A percentile compares a stretch with the other conserved stretches of the same genome.
phyloP scores from a whole-genome alignment of 1,284 basidiomycete species.

The Heterobasidion annosum region DNA sequence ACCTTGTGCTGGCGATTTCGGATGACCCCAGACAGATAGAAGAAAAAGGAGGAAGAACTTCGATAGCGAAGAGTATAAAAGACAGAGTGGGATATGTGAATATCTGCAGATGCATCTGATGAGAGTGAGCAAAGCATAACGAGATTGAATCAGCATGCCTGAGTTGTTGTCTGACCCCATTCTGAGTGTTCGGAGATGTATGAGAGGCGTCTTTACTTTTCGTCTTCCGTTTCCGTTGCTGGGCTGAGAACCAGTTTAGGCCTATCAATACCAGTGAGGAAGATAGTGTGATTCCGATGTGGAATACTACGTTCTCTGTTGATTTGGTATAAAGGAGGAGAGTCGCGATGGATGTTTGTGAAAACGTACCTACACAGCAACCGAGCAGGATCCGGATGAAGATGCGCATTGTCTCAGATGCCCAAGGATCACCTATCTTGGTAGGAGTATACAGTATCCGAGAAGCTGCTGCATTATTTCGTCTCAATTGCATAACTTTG shows the following conservation, averaged over 20 bases:
- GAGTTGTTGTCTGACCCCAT: slow-evolving; percentile 57
- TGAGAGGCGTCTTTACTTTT: slow-evolving; percentile 5
- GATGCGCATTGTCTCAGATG: slow-evolving; percentile 31
- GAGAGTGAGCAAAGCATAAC: neutral
- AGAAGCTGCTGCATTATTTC: neutral
- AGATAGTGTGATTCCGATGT: slow-evolving; percentile 50
- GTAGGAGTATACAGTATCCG: neutral
- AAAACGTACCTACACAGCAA: slow-evolving; percentile 46
- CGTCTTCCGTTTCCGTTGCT: slow-evolving; percentile 4
- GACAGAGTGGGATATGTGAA: slow-evolving; percentile 67
- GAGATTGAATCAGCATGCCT: slow-evolving; percentile 25
- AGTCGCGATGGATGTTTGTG: neutral
- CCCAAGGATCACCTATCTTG: slow-evolving; percentile 9
- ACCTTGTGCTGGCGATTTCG: slow-evolving; percentile 10
- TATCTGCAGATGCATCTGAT: slow-evolving; percentile 32
- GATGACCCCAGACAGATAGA: slow-evolving; percentile 76
- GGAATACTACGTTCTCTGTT: slow-evolving; percentile 66
- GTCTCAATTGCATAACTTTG: neutral
- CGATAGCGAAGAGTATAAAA: slow-evolving; percentile 82
- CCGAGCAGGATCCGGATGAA: slow-evolving; percentile 54
- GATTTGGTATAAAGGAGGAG: neutral
- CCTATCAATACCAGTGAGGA: slow-evolving; percentile 42
- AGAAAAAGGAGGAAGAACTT: slow-evolving; percentile 81
- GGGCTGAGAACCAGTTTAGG: slow-evolving; percentile 23
- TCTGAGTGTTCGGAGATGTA: slow-evolving; percentile 14